Conservation (phyloP, 257 asterid genomes). For the Thymus mandschuricus region DNA sequence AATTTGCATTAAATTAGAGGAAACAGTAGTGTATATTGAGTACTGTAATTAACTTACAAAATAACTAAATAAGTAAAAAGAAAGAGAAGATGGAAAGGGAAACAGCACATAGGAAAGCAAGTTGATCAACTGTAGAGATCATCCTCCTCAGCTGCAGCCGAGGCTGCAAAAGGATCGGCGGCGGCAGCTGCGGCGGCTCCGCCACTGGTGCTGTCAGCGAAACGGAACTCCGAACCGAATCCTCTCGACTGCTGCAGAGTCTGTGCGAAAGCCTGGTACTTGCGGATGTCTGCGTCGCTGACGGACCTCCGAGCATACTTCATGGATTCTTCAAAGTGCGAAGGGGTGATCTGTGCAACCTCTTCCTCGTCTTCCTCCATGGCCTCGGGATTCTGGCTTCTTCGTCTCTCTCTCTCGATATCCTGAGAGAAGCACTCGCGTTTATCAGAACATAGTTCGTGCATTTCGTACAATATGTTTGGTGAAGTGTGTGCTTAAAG, state of each 20-base stretch:
- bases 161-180: slow-evolving; percentile 50
- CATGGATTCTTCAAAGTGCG: slow-evolving; percentile 69
- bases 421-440: slow-evolving; percentile 35
- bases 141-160: slow-evolving; percentile 50
- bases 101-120: not conserved
- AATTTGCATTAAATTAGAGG: not conserved
- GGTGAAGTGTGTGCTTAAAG: too few species aligned
- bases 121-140: slow-evolving; percentile 35
- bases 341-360: slow-evolving; percentile 55
- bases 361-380: slow-evolving; percentile 77
- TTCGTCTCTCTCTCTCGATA: slow-evolving; percentile 55
- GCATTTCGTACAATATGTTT: too few species aligned
- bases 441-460: not conserved
- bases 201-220: slow-evolving; percentile 41
- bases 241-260: slow-evolving; percentile 73
- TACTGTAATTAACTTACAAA: not conserved
- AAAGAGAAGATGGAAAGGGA: not conserved
- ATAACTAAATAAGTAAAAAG: not conserved
- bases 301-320: slow-evolving; percentile 64
- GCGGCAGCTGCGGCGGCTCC: slow-evolving; percentile 31
- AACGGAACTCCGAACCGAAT: slow-evolving; percentile 53
- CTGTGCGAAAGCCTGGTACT: slow-evolving; percentile 63
- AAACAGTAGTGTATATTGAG: not conserved
- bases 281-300: slow-evolving; percentile 58
- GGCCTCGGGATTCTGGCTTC: slow-evolving; percentile 56